Percentiles rank a stretch among this genome's conserved stretches.
These are phyloP conservation scores for Suillus decipiens DNA, from an alignment of 768 basidiomycete genomes.

Conservation along the genomic window DNA sequence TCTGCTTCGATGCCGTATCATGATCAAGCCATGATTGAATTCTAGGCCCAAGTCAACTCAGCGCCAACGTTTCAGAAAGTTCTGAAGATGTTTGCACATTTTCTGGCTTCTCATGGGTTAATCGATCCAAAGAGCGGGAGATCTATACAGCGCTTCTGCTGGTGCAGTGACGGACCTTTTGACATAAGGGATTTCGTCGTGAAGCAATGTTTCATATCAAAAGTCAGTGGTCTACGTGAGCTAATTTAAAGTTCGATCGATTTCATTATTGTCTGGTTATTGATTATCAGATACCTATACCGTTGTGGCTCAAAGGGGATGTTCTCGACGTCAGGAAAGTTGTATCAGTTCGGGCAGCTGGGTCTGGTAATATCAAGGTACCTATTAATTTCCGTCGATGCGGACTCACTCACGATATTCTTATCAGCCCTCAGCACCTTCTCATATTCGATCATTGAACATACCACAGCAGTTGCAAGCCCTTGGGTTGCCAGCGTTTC, in stretches of 20 bases:
- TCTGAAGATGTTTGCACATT: slow-evolving; percentile 59
- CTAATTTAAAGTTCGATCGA: not conserved
- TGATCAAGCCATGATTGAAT: slow-evolving; percentile 11
- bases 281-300: slow-evolving; percentile 56
- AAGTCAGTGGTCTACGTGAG: slow-evolving; percentile 43
- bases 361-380: slow-evolving; percentile 20
- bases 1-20: slow-evolving; percentile 10
- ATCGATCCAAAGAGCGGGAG: slow-evolving; percentile 60
- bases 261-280: slow-evolving; percentile 4
- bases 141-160: slow-evolving; percentile 65
- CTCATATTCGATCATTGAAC: slow-evolving; percentile 47
- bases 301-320: slow-evolving; percentile 72
- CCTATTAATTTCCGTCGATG: slow-evolving; percentile 3
- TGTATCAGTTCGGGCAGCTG: slow-evolving; percentile 47
- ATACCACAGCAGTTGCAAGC: slow-evolving; percentile 73
- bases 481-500: slow-evolving; percentile 73
- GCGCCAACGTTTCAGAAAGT: slow-evolving; percentile 79
- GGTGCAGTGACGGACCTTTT: slow-evolving; percentile 85
- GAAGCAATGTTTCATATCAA: slow-evolving; percentile 89
- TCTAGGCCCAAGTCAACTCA: slow-evolving; percentile 76
- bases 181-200: slow-evolving; percentile 84
- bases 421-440: slow-evolving; percentile 19
- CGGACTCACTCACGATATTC: not conserved
- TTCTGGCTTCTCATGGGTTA: slow-evolving; percentile 71
- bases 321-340: slow-evolving; percentile 71